These are phyloP conservation scores for Rhizophora mangle DNA, from an alignment of 345 rosid species.

Conservation along the genomic window DNA sequence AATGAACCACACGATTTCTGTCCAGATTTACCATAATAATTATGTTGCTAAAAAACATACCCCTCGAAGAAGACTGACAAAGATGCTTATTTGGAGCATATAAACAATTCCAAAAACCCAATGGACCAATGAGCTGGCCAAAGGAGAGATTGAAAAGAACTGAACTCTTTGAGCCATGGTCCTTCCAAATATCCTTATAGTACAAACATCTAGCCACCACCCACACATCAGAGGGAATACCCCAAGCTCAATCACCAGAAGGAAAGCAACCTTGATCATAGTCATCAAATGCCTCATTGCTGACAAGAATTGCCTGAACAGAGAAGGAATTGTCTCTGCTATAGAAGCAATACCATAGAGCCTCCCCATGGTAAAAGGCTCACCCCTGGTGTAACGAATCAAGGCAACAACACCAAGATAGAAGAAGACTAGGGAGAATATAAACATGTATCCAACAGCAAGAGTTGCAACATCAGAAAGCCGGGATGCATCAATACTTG, in stretches of 20 bases:
- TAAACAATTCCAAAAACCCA: conserved; percentile 97
- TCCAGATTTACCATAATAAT: not conserved
- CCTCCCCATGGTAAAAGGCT: conserved; percentile 81
- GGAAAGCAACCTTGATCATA: conserved; percentile 98
- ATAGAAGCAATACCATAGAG: conserved; percentile 81
- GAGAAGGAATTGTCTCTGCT: conserved; percentile 82
- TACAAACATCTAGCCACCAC: conserved; percentile 98
- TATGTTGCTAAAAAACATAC: conserved; percentile 39
- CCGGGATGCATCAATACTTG: conserved; percentile 61
- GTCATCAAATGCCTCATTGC: conserved; percentile 99
- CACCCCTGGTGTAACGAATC: conserved; percentile 92
- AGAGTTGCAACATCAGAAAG: conserved; percentile 95
- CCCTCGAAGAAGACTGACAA: conserved; percentile 99
- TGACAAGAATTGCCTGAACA: conserved; percentile 85
- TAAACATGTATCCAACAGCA: conserved; percentile 83
- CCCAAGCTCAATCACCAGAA: conserved; percentile 95
- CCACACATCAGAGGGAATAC: conserved; percentile 99
- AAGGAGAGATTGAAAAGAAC: conserved; percentile 77
- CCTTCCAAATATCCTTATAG: conserved; percentile 93
- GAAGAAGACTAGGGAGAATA: conserved; percentile 65
- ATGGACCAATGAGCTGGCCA: conserved; percentile 92
- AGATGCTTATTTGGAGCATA: conserved; percentile 97
- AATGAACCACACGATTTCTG: not conserved
- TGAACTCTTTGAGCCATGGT: conserved; percentile 85
- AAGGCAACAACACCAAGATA: conserved; percentile 78